A percentile compares a stretch with the other conserved stretches of the same genome.
phyloP scores from a whole-genome alignment of 192 early-diverging fungal species.

The Lobosporangium transversale region DNA sequence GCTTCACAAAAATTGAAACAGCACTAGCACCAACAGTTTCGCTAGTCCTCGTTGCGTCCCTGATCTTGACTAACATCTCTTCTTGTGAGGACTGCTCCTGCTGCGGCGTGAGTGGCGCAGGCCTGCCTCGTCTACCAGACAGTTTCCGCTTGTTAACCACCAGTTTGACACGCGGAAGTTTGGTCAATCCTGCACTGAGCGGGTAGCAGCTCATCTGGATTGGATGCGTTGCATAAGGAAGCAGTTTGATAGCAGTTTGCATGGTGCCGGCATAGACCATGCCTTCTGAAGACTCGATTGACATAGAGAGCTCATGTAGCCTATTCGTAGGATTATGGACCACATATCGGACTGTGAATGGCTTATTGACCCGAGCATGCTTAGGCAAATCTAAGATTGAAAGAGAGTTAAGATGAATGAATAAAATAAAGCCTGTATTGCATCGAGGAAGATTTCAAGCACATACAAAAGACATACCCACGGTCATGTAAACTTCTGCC shows the following conservation, averaged over 20 bases:
- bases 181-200: conserved; percentile 63
- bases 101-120: conserved; percentile 6
- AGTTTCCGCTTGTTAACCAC: conserved; percentile 41
- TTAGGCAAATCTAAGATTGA: conserved; percentile 67
- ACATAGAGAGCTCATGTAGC: conserved; percentile 62
- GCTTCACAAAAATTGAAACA: conserved; percentile 36
- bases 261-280: conserved; percentile 84
- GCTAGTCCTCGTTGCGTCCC: conserved; percentile 4
- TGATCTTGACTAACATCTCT: conserved; percentile 31
- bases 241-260: conserved; percentile 62
- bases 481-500: conserved; percentile 44
- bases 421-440: background rate
- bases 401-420: background rate
- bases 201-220: conserved; percentile 72
- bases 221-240: conserved; percentile 61
- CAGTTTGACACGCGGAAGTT: conserved; percentile 65
- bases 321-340: conserved; percentile 69
- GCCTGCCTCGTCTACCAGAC: background rate
- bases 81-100: conserved; percentile 5
- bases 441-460: too few species aligned
- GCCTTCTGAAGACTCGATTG: conserved; percentile 72
- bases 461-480: conserved; percentile 37
- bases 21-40: background rate
- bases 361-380: conserved; percentile 59
- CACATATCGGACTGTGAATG: conserved; percentile 69